Percentiles rank a stretch among this genome's conserved stretches.
phyloP scores from a whole-genome alignment of 345 rosid species.

The Camelina laxa region DNA sequence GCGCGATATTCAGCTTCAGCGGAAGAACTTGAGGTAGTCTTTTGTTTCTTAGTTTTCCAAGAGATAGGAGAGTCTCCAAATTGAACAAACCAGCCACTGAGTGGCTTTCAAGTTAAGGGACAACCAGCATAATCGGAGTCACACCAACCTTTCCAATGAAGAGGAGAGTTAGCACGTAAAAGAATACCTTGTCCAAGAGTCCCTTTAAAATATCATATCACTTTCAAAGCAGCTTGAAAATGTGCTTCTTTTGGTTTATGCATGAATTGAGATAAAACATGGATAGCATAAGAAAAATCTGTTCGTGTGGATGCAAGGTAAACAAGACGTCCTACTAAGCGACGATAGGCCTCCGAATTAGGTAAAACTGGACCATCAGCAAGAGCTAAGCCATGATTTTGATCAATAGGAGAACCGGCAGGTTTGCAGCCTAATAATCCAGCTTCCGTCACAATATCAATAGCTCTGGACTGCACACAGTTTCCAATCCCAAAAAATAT shows the following conservation, averaged over 20 bases:
- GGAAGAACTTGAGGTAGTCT: not conserved
- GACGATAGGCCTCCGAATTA: not conserved
- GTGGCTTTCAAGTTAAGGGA: not conserved
- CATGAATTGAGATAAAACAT: not conserved
- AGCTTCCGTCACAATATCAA: no score
- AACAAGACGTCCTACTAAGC: not conserved
- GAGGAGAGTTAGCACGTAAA: not conserved
- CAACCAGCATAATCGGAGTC: not conserved
- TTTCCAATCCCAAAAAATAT: no score
- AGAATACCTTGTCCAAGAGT: not conserved
- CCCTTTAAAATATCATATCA: not conserved
- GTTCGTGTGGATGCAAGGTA: not conserved
- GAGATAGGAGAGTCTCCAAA: not conserved
- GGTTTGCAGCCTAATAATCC: no score
- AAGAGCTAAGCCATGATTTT: not conserved
- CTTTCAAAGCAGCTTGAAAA: not conserved
- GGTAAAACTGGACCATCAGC: rapidly evolving
- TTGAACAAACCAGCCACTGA: not conserved
- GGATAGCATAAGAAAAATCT: not conserved
- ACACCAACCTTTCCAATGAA: not conserved
- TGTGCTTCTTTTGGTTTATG: not conserved
- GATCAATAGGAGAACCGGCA: not conserved
- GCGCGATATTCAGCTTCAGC: not conserved
- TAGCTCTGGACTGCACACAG: no score
- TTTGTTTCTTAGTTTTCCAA: not conserved